Evolutionary conservation across 2,329 filamentous ascomycete genomes (phyloP), one percentile per base, ranked within the genome.

Genomic region (Colletotrichum abscissum): DNA sequence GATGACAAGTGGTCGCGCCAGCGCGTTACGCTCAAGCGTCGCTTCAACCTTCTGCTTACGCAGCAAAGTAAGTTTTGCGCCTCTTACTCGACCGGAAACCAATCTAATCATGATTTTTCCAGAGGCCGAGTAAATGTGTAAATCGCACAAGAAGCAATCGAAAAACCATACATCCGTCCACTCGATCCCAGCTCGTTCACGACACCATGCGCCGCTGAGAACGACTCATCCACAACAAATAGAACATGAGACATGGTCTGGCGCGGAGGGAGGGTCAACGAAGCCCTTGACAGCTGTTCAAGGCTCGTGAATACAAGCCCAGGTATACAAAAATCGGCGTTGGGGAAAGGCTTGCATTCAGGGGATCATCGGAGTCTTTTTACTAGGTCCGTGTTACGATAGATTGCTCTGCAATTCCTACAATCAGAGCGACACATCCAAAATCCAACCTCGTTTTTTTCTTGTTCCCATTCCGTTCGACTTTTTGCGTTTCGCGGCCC

Each of bases 1-100:
- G 97, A 99, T 86, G 97, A 99, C 89, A 98, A 98, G 89, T 98
- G 97, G 90, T 98, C 95, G 80, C 94, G 95, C 82, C 96, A 98
- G 87, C 92, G 97, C 78, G 95, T 98, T 63, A 97, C 95, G 24
- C 89, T 98, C 80, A 98, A 98, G 92, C 95, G 94, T 88, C 90
- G 97, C 81, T 98, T 97, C 82, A 93, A 93, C 62, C 89, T 98
- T 76, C 91, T 98, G 75, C 86, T 98, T 82, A 97, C 94, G 67
- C 94, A 97, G 88, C 93, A 87, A 82, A 87, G 88, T 90, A 76
- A 76, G 86, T 86, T 54, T 8, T 46, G 35, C 14, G 16, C 9
- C n/a, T n/a, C 35, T 38, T 26, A 38, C 9, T 6, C 7, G 19
- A 4, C 2, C 1, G 24, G 4, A 6, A 12, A 2, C 14, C 12